Conservation (phyloP, 108 stramenopile species). For the Cyclotella distinguenda region DNA sequence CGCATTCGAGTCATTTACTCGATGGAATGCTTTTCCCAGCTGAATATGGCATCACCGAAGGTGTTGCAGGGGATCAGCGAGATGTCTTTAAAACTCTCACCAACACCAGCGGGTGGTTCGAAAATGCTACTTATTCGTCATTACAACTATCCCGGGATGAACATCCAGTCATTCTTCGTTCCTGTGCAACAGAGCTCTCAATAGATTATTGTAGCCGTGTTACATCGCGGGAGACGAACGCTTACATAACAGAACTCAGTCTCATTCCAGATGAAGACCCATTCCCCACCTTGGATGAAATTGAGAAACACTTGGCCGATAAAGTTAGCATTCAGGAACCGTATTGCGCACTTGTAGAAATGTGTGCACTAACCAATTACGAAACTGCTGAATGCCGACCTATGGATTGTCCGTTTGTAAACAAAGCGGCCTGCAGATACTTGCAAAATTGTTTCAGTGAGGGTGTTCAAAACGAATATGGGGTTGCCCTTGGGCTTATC, state of each 20-base stretch:
- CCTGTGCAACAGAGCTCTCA: conserved; percentile 60
- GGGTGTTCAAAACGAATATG: conserved; percentile 46
- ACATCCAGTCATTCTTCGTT: conserved; percentile 46
- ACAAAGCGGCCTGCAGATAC: conserved; percentile 62
- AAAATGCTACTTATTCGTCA: conserved; percentile 28
- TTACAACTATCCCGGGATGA: conserved; percentile 19
- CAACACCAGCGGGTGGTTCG: conserved; percentile 48
- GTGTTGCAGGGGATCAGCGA: neutral
- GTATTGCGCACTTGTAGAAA: conserved; percentile 65
- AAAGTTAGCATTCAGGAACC: conserved; percentile 50
- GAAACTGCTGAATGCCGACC: conserved; percentile 60
- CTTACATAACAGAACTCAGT: conserved; percentile 47
- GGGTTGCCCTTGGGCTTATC: conserved; percentile 42
- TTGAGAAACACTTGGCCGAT: conserved; percentile 47
- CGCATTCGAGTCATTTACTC: conserved; percentile 47
- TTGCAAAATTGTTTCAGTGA: conserved; percentile 49
- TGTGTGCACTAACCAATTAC: conserved; percentile 51
- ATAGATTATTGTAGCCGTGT: conserved; percentile 79
- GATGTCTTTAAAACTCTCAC: conserved; percentile 58
- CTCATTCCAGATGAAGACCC: conserved; percentile 41
- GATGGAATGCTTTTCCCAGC: conserved; percentile 62
- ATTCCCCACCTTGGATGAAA: conserved; percentile 43
- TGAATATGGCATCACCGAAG: neutral
- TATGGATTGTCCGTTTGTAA: conserved; percentile 61
- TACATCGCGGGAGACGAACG: conserved; percentile 43